A percentile compares a stretch with the other conserved stretches of the same genome.
Evolutionary conservation across 345 rosid species (phyloP).

Genomic region (Corchorus capsularis): DNA sequence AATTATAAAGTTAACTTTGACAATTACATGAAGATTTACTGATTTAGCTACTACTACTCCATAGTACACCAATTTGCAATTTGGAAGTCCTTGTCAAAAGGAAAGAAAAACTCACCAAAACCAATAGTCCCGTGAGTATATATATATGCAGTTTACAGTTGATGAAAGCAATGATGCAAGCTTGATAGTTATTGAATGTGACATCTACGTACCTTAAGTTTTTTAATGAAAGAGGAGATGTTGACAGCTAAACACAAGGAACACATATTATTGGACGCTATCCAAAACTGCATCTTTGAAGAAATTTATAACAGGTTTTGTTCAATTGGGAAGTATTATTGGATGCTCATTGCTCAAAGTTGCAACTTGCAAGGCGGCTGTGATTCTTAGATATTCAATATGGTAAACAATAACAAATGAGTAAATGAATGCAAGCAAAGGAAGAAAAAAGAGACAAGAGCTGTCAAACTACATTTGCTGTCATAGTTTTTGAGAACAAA

Average conservation of each 20-base stretch:
- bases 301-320: background rate
- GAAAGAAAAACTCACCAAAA: background rate
- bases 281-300: background rate
- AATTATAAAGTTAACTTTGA: too few relatives aligned
- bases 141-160: background rate
- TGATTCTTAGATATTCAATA: background rate
- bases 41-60: too few relatives aligned
- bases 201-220: background rate
- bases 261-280: background rate
- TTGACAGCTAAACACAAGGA: background rate
- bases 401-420: background rate
- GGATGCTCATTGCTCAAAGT: background rate
- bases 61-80: too few relatives aligned
- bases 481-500: too few relatives aligned
- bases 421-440: too few relatives aligned
- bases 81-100: too few relatives aligned
- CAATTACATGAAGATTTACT: too few relatives aligned
- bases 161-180: slow-evolving; percentile 21
- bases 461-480: too few relatives aligned
- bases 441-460: too few relatives aligned
- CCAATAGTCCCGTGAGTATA: slow-evolving; percentile 14
- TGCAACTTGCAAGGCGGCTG: background rate
- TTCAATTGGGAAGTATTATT: background rate
- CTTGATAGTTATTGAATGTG: background rate
- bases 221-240: background rate